Base-by-base conservation (phyloP, 495 filamentous ascomycete species). In the Daldinia decipiens region DNA sequence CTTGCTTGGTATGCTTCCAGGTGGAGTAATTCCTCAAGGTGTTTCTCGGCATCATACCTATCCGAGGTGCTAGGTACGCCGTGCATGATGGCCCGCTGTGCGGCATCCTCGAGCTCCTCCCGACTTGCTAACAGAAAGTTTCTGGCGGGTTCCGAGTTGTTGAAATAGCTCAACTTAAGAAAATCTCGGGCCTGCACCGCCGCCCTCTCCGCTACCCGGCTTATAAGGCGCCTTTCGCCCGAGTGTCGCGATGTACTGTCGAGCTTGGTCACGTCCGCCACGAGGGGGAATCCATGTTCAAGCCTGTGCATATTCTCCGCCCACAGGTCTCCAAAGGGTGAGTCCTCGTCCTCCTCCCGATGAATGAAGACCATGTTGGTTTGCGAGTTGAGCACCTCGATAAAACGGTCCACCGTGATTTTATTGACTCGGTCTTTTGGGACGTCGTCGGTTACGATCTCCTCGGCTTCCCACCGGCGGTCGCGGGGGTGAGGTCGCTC, bases 371-470 rank as follows among this genome's bases (percentile, higher is more conserved):
- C 45, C 45, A 54, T 27, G 32, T 55, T 36, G 17, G 59, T 67
- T 36, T 71, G n/a, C n/a, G 4, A 4, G 59, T 67, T 71, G 1
- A 71, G 40, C n/a, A 54, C 52, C 15, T 11, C 6, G 15, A 63
- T 15, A 1, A 67, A 17, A 4, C 27, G n/a, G 7, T 59, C 45
- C 1, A 67, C 62, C 1, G 32, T 21, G 1, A 13, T 34, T 26
- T 34, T 5, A 15, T 15, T 24, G 9, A 54, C 13, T 8, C 5
- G 7, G 0, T 9, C 15, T 0, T 0, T 58, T 15, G 31, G 29
- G 7, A 19, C 6, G n/a, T 57, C 5, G 34, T 40, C 19, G 3
- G 12, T 5, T 15, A 36, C 13, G 31, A 51, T 27, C 1, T 52
- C 31, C 31, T 61, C 57, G 4, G 58, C 62, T 8, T 58, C 38